Base-by-base conservation (phyloP, 2,329 filamentous ascomycete genomes). In the Myriosclerotinia scirpicola region DNA sequence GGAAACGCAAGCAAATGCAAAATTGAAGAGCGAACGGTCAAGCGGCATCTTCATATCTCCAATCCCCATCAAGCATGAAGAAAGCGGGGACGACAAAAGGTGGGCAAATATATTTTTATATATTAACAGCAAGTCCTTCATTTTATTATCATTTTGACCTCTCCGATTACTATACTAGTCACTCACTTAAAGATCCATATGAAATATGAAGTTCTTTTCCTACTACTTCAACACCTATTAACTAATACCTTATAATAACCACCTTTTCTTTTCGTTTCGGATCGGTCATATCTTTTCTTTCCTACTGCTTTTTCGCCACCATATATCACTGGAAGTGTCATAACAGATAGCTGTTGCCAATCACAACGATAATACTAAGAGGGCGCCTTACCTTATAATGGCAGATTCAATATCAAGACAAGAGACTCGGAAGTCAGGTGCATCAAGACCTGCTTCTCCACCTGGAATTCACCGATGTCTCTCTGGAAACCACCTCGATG, bases 401-500 rank as follows among this genome's bases (percentile, higher is more conserved):
- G 20, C 46, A 15, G 22, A 65, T 26, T 22, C 22, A 7, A n/a
- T 65, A 30, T 30, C 36, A n/a, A 59, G 46, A 38, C 46, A 60
- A 53, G 54, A 46, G 36, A 65, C 64, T 15, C 20, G 26, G 12
- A 65, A 65, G 46, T 65, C 64, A 36, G 48, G 36, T 42, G 64
- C 54, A 60, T 60, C 64, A 61, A 63, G 65, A 38, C 67, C 71
- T 22, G 52, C 59, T 42, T 69, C 68, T 2, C 42, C 68, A 56
- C 46, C 61, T 3, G 60, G 54, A 3, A 62, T 75, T 5, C 50
- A 56, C 40, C 67, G 68, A 67, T 46, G 72, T n/a, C 42, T 66
- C 5, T 72, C 73, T 9, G 71, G 72, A 34, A 71, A 65, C 26
- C 69, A 73, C 55, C 66, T 71, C 2, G 71, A 72, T 54, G 73